These are phyloP conservation scores for Dichotomopilus funicola DNA, from an alignment of 2,329 filamentous ascomycete species.

Conservation along the genomic window DNA sequence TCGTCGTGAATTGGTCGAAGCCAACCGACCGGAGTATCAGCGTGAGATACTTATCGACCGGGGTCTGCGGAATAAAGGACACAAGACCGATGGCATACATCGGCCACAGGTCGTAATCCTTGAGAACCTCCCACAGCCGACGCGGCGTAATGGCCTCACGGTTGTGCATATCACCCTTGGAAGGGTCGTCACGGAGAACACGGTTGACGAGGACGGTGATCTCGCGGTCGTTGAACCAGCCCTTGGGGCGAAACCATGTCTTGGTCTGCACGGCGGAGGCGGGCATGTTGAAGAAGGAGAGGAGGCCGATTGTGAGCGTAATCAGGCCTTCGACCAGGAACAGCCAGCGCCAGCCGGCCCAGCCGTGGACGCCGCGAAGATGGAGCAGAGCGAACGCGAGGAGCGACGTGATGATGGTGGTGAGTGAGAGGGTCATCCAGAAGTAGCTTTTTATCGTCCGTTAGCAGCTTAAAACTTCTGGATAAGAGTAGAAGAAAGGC, in stretches of 20 bases:
- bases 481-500: neutral
- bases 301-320: constrained; percentile 43
- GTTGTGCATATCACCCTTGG: constrained; percentile 53
- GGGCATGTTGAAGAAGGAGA: constrained; percentile 49
- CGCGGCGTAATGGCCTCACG: constrained; percentile 45
- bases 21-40: constrained; percentile 44
- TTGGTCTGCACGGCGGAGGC: constrained; percentile 42
- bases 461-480: neutral
- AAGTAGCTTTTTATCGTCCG: constrained; percentile 26
- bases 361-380: constrained; percentile 33
- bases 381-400: constrained; percentile 33
- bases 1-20: constrained; percentile 49
- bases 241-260: constrained; percentile 42
- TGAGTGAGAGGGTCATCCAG: constrained; percentile 32
- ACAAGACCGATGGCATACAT: constrained; percentile 45
- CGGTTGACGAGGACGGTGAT: constrained; percentile 54
- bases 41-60: constrained; percentile 45
- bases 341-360: constrained; percentile 40
- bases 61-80: constrained; percentile 42
- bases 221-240: constrained; percentile 54
- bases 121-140: constrained; percentile 42
- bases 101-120: constrained; percentile 53
- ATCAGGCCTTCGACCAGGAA: constrained; percentile 52
- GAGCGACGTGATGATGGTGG: constrained; percentile 30
- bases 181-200: constrained; percentile 49